Base-by-base conservation (phyloP, 192 early-diverging fungal genomes). In the Backusella australiensis region DNA sequence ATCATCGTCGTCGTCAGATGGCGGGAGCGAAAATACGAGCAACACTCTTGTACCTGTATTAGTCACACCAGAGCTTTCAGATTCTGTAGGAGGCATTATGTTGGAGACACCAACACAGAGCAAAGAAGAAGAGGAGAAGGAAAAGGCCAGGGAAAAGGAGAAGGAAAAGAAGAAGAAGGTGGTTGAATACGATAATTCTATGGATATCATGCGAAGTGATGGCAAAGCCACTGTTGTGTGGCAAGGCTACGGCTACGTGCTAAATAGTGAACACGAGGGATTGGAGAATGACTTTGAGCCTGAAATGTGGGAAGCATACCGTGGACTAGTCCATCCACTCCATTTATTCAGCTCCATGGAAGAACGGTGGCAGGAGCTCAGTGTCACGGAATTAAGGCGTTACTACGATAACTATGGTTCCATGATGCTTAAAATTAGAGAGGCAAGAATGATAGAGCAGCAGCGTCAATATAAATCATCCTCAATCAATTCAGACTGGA, bases 371-470 rank as follows among this genome's bases (percentile, higher is more conserved):
- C 34, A 56, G 35, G 72, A 42, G 4, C 32, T 78, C 9, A 39
- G 11, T 53, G 77, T 78, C 0, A 36, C 71, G 42, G 77, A 78
- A 69, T 41, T 78, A 56, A 29, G 41, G 26, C 41, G 53, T 26
- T 78, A 74, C 32, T 78, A 39, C 56, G 71, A 74, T 56, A 73
- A 78, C 7, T 78, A 73, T 52, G 77, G 77, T 6, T 73, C 73
- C n/a, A 78, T 78, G 77, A 74, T 78, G 77, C 21, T 78, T 29
- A 73, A 74, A 36, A 68, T 74, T 39, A 65, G 77, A 21, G 72
- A 78, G 34, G 4, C 56, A 39, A 66, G 73, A 15, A 73, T 74
- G 63, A 19, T 8, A 8, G 26, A 76, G 53, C 75, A 76, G 26
- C 66, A 69, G 23, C 21, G 12, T 39, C 34, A 76, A 35, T 76